Evolutionary conservation across 148 eudicot species (phyloP).

Genomic region (Agrostemma githago): DNA sequence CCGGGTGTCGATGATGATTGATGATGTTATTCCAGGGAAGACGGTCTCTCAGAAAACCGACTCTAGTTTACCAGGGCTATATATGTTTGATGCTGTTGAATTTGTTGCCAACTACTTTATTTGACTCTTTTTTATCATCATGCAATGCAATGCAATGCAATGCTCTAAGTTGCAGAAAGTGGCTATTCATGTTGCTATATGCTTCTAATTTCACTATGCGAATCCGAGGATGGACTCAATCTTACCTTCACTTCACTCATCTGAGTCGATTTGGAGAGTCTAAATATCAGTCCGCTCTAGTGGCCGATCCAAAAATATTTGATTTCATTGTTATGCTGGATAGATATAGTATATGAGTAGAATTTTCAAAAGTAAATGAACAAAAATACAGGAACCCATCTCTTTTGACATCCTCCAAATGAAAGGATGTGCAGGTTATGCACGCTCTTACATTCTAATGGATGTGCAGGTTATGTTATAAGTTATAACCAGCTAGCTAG

Average conservation of each 20-base stretch:
- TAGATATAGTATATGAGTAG: too few species aligned
- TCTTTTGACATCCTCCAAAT: not conserved
- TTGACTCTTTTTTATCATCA: not conserved
- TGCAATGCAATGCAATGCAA: not conserved
- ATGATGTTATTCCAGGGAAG: too few species aligned
- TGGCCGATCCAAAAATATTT: not conserved
- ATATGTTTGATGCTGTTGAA: not conserved
- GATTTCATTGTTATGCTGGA: not conserved
- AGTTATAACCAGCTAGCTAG: slow-evolving; percentile 5
- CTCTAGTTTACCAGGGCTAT: not conserved
- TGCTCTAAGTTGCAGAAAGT: not conserved
- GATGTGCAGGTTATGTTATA: slow-evolving; percentile 18
- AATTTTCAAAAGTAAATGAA: too few species aligned
- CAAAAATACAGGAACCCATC: too few species aligned
- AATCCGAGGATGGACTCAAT: too few species aligned
- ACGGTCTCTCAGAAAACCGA: too few species aligned
- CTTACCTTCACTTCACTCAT: too few species aligned
- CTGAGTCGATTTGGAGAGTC: not conserved
- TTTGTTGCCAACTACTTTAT: not conserved
- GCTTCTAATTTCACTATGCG: not conserved
- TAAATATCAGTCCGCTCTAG: not conserved
- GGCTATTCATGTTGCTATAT: not conserved
- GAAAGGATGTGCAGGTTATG: not conserved
- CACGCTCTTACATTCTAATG: not conserved
- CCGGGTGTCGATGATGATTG: not conserved